These are phyloP conservation scores for Rhynchospora breviuscula DNA, from an alignment of 176 grass and related monocot genomes.

Conservation along the genomic window DNA sequence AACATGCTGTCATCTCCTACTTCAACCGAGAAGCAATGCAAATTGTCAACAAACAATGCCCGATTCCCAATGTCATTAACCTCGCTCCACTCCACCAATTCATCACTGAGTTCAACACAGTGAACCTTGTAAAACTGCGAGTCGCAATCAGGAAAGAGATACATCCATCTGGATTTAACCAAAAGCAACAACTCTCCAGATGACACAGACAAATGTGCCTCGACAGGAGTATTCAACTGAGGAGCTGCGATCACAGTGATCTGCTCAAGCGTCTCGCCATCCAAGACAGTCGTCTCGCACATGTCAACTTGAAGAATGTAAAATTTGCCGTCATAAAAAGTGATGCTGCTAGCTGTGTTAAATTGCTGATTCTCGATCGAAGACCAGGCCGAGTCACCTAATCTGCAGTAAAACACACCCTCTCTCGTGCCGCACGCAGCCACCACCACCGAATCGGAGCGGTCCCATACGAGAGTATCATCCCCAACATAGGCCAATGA, in stretches of 20 bases:
- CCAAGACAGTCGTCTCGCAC: background rate
- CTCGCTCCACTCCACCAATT: conserved; percentile 17
- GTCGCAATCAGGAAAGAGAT: conserved; percentile 17
- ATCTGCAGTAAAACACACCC: background rate
- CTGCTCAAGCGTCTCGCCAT: background rate
- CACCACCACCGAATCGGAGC: background rate
- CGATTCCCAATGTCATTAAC: background rate
- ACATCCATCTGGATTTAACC: conserved; percentile 6
- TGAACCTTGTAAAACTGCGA: conserved; percentile 19
- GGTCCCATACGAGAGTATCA: conserved; percentile 10
- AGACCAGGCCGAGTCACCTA: background rate
- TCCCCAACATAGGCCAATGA: background rate
- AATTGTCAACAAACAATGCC: conserved; percentile 17
- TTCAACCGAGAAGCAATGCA: conserved; percentile 8
- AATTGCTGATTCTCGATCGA: background rate
- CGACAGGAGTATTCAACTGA: background rate
- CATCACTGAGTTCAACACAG: background rate
- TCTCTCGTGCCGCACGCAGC: background rate
- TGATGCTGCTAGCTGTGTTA: background rate
- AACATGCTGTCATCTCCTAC: background rate
- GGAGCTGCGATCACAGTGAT: background rate
- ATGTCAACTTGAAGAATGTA: conserved; percentile 4
- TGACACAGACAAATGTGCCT: background rate
- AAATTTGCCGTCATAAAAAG: conserved; percentile 5
- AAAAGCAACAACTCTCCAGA: conserved; percentile 6